Evolutionary conservation across 2,329 filamentous ascomycete species (phyloP).

Genomic region (Penicillium olsonii): DNA sequence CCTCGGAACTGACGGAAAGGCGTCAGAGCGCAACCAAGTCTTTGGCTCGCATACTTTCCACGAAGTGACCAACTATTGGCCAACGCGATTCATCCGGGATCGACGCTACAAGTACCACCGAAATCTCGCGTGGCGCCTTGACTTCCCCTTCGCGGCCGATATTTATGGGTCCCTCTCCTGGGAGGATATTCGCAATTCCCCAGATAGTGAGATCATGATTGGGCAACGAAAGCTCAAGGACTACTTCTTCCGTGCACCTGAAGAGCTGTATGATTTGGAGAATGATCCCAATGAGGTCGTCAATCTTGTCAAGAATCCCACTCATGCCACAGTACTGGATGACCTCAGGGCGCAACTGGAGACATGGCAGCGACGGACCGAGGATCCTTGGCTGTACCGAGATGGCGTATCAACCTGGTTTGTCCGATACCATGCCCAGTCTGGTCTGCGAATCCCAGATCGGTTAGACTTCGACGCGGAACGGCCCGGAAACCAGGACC

Average conservation of each 20-base stretch:
- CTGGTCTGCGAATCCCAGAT: constrained; percentile 20
- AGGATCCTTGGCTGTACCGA: constrained; percentile 37
- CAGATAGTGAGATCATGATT: constrained; percentile 31
- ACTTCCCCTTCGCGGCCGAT: constrained; percentile 53
- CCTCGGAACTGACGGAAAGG: constrained; percentile 18
- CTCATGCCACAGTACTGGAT: constrained; percentile 33
- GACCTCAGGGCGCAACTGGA: constrained; percentile 36
- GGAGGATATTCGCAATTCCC: constrained; percentile 48
- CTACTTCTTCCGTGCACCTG: constrained; percentile 48
- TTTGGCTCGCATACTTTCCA: constrained; percentile 57
- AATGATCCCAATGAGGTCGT: constrained; percentile 49
- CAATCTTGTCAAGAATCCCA: constrained; percentile 43
- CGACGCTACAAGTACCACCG: constrained; percentile 53
- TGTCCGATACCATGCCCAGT: constrained; percentile 13
- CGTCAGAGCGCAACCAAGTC: constrained; percentile 34
- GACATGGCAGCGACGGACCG: constrained; percentile 36
- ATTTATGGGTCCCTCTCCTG: constrained; percentile 48
- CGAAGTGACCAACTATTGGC: constrained; percentile 54
- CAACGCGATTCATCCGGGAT: constrained; percentile 50
- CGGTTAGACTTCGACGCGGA: constrained; percentile 24
- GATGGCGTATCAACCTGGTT: constrained; percentile 24
- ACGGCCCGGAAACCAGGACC: constrained; percentile 10
- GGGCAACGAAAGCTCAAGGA: constrained; percentile 44
- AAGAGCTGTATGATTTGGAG: constrained; percentile 52
- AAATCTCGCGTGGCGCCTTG: constrained; percentile 52